phyloP scores from a whole-genome alignment of 768 basidiomycete genomes.

The Pulveroboletus sp. region DNA sequence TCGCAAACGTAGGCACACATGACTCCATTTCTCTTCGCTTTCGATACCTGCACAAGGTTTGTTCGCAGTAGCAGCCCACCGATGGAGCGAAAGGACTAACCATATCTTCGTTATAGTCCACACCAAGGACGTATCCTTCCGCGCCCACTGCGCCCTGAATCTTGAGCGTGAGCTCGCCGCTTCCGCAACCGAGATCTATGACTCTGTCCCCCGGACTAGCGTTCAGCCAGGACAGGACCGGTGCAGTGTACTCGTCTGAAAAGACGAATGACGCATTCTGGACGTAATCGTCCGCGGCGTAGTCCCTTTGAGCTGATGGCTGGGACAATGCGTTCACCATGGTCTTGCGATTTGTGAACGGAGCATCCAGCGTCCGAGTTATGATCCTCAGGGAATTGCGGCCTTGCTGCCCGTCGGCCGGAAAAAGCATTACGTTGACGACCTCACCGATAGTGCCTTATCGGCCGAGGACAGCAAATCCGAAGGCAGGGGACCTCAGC shows the following conservation, averaged over 20 bases:
- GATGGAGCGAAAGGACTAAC: conserved; percentile 36
- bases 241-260: conserved; percentile 40
- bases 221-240: conserved; percentile 59
- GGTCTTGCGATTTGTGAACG: not conserved
- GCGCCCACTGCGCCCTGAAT: conserved; percentile 50
- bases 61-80: not conserved
- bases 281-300: conserved; percentile 61
- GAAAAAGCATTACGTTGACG: too few species aligned
- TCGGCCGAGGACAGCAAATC: conserved; percentile 21
- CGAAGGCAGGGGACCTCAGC: not conserved
- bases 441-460: too few species aligned
- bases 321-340: conserved; percentile 10
- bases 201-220: conserved; percentile 65
- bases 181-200: conserved; percentile 79
- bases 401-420: conserved; percentile 21
- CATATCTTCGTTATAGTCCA: conserved; percentile 72
- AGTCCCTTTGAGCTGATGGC: conserved; percentile 31
- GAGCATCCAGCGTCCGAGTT: not conserved
- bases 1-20: conserved; percentile 49
- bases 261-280: conserved; percentile 70
- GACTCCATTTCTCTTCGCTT: conserved; percentile 47
- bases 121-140: conserved; percentile 58
- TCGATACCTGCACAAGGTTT: conserved; percentile 43
- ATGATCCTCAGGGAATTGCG: conserved; percentile 15
- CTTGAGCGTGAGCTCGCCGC: conserved; percentile 66